Evolutionary conservation across 768 basidiomycete genomes (phyloP).

Genomic region (Amanita fuliginea): DNA sequence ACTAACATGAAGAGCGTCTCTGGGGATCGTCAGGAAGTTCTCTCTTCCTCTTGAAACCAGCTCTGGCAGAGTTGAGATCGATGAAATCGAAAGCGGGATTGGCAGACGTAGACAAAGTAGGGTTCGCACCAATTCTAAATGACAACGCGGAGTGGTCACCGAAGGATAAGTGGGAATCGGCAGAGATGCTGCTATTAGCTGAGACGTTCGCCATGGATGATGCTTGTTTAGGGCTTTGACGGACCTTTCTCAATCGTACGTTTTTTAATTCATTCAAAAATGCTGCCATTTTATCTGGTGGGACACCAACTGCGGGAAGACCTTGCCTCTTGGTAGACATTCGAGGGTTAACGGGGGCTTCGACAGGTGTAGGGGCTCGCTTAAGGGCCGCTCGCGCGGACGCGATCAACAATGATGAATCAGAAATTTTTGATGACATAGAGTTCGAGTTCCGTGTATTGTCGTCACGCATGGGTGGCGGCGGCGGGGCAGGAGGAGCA

Average conservation of each 20-base stretch:
- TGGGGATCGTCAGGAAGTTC: constrained; percentile 5
- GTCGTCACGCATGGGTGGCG: constrained; percentile 24
- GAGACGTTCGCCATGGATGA: neutral
- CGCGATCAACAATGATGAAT: constrained; percentile 32
- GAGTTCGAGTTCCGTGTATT: constrained; percentile 14
- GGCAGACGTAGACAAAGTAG: neutral
- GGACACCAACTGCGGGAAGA: constrained; percentile 60
- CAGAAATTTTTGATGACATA: constrained; percentile 16
- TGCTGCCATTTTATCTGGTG: constrained; percentile 74
- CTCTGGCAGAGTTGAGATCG: neutral
- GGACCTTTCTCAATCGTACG: constrained; percentile 51
- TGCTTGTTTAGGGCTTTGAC: constrained; percentile 9
- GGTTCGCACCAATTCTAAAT: neutral
- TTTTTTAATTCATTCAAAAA: constrained; percentile 76
- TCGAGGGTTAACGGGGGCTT: constrained; percentile 54
- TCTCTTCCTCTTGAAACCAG: constrained; percentile 21
- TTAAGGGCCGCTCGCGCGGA: constrained; percentile 60
- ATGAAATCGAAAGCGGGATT: neutral
- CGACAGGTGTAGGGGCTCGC: constrained; percentile 41
- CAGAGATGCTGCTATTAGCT: neutral
- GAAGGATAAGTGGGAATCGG: neutral
- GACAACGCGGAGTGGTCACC: neutral
- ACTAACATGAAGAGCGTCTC: constrained; percentile 10
- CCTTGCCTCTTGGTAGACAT: constrained; percentile 33
- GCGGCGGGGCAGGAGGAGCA: constrained; percentile 29